Base-by-base conservation (phyloP, 805 yeast species). In the Lipomyces oligophaga region DNA sequence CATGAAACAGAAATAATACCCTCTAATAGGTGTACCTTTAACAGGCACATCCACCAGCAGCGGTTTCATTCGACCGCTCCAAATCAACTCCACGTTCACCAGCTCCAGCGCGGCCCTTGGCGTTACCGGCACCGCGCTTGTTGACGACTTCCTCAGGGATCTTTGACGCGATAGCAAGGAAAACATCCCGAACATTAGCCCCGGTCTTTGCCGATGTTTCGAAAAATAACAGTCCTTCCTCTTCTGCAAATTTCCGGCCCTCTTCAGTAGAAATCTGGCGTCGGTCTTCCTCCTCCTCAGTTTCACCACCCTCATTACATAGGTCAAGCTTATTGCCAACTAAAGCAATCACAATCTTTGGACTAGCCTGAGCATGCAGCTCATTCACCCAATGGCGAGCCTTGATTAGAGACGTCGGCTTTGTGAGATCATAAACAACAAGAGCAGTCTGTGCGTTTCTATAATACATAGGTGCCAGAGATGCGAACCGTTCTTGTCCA, bases 331-430 rank as follows among this genome's bases (percentile, higher is more conserved):
- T 90, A 72, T 89, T 90, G 31, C 96, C 98, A 24, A 89, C 96
- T 31, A 90, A 73, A 2, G 97, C 97, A 65, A 90, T 88, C 47
- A 87, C 79, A 41, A 90, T 90, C 54, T 83, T 89, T 55, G 85
- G 85, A n/a, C 85, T 75, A 16, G 97, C 97, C 68, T 89, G 97
- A 58, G 89, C 95, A 63, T 87, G 95, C 58, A 90, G 76, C 65
- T 90, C 97, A 62, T 85, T 85, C 45, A 90, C 96, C 98, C 98
- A 90, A 68, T 90, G 97, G 60, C 97, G 83, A 5, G 97, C 97
- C 67, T 90, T 88, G 60, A 88, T 82, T 60, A 90, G 90, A 20
- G 95, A 83, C 11, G 95, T 93, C 2, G 96, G 96, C 63, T 88
- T 88, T 32, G 97, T 89, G 57, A 90, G 79, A 62, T 90, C 98